Evolutionary conservation across 2,329 filamentous ascomycete genomes (phyloP), one percentile per base, ranked within the genome.

Genomic region (Knoxdaviesia proteae): DNA sequence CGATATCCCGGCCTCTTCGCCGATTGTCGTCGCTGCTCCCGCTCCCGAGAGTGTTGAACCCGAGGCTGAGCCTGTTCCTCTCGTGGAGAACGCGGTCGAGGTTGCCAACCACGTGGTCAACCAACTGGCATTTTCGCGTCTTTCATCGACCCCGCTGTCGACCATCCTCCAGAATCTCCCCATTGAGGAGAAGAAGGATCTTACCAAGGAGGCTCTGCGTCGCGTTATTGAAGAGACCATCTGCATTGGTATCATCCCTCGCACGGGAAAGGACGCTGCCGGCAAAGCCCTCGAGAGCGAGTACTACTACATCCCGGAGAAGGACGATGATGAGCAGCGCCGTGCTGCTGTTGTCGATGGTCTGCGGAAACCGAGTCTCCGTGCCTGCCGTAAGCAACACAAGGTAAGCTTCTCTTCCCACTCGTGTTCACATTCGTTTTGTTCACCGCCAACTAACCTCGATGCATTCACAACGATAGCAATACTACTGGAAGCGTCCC

Each of bases 221-320:
- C 65, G 62, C 39, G 69, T 92, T 45, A 71, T 96, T 38, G 80
- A 86, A 54, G 64, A 66, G 30, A 81, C 83, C 5, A 59, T 71
- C 6, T 94, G 84, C 55, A 77, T 96, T 48, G 90, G 90, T 39
- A 80, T 90, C 57, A 94, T 98, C 52, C 69, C 71, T 42, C 79
- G 90, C 36, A 79, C 88, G 57, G 90, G 90, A 55, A 98, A 96
- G 59, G 90, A 98, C 56, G 90, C 90, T 5, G 88, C 90, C 0
- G 90, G 90, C 50, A 90, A 94, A 63, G 64, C 79, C 6, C 71
- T 98, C 1, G 88, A 98, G 66, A 92, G 83, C 64, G 87, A 98
- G 58, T 96, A 92, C 58, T 96, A 96, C 61, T 98, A 98, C 54
- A 68, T 94, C 6, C 82, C 87, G 0, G 88, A 96, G 58, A 69